Evolutionary conservation across 345 rosid species (phyloP).

Genomic region (Geranium rotundifolium): DNA sequence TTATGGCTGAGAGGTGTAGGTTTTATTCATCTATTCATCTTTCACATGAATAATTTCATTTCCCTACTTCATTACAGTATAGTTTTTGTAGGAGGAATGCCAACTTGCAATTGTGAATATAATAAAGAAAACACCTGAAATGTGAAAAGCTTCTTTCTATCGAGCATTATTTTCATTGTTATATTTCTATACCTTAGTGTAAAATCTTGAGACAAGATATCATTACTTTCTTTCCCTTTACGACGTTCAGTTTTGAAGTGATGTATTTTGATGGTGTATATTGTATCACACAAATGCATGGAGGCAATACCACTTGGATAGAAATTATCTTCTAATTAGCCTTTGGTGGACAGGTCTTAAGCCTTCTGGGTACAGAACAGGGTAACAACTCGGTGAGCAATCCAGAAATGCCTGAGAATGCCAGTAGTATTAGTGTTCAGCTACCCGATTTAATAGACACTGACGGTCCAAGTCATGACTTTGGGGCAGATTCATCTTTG

Average conservation of each 20-base stretch:
- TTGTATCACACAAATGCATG: neutral
- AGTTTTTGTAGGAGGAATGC: neutral
- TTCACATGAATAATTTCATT: neutral
- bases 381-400: constrained; percentile 23
- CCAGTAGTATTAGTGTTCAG: constrained; percentile 28
- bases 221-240: neutral
- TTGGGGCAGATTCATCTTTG: constrained; percentile 32
- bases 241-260: neutral
- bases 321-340: neutral
- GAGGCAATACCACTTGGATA: neutral
- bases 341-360: constrained; percentile 47
- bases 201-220: neutral
- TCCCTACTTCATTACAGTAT: neutral
- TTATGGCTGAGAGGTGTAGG: neutral
- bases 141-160: neutral
- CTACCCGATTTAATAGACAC: constrained; percentile 83
- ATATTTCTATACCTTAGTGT: neutral
- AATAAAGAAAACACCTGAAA: neutral
- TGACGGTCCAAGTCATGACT: constrained; percentile 37
- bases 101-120: neutral
- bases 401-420: constrained; percentile 39
- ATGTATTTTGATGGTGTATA: neutral
- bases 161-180: no score
- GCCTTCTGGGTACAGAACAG: constrained; percentile 56
- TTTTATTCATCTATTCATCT: neutral